Conservation (phyloP, 495 filamentous ascomycete genomes). For the Penicillium dipodomyicola region DNA sequence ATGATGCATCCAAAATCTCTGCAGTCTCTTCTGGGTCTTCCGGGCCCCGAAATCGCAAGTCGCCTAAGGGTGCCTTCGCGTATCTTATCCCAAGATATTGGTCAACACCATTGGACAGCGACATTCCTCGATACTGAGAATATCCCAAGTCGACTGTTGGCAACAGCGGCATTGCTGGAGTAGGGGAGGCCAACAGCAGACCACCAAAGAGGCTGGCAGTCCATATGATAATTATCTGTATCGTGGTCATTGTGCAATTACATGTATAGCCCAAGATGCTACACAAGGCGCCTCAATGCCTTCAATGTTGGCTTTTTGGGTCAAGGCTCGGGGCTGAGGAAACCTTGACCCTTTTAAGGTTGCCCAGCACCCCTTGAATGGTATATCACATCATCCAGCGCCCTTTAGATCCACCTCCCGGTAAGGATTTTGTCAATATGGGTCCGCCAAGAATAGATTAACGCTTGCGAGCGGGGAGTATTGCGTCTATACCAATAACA, state of each 20-base stretch:
- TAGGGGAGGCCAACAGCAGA: constrained; percentile 9
- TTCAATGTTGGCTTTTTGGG: too few relatives aligned
- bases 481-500: too few relatives aligned
- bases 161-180: not conserved
- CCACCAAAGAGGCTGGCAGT: constrained; percentile 3
- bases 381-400: too few relatives aligned
- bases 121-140: constrained; percentile 35
- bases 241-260: not conserved
- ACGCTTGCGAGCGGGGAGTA: too few relatives aligned
- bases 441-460: too few relatives aligned
- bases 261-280: too few relatives aligned
- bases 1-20: constrained; percentile 38
- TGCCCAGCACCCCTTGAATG: too few relatives aligned
- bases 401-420: too few relatives aligned
- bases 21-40: constrained; percentile 40
- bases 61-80: constrained; percentile 52
- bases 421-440: too few relatives aligned
- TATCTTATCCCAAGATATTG: constrained; percentile 62
- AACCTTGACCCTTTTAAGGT: not conserved
- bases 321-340: not conserved
- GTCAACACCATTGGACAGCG: constrained; percentile 43
- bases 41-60: constrained; percentile 55
- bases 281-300: too few relatives aligned
- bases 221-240: constrained; percentile 6
- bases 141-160: constrained; percentile 39